Base-by-base conservation (phyloP, 2,329 filamentous ascomycete species). In the Diaporthe eres region DNA sequence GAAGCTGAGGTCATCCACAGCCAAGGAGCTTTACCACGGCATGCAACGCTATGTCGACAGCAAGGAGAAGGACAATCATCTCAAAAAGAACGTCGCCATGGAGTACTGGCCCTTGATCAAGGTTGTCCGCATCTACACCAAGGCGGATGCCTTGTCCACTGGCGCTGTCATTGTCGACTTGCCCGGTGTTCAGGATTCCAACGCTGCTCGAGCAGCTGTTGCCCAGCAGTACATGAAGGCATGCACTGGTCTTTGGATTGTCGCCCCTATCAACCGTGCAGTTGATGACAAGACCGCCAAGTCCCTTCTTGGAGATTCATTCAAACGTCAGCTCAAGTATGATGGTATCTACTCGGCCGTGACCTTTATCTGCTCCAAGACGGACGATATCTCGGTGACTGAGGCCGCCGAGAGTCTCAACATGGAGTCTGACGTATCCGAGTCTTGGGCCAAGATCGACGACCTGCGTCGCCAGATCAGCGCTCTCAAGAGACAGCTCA, bases 51-150 rank as follows among this genome's bases (percentile, higher is more conserved):
- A 60, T 39, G 57, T 60, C 34, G 57, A 60, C 31, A 60, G 57
- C 57, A 60, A 60, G 57, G 57, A 60, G 34, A 60, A 60, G 57
- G 34, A 37, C 9, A 4, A 60, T 37, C 19, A 60, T n/a, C 57
- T n/a, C 57, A 60, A 60, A 39, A 60, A 60, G 57, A 37, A 60
- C 12, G 57, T 60, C 19, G 19, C 34, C 2, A 60, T 60, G 57
- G 57, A 60, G 34, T 60, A 60, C 57, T 60, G 57, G 57, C 57
- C 57, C 12, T 39, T 60, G 57, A 60, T 60, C 57, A 60, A 60
- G 57, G 31, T 60, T 60, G 57, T 60, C 34, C 57, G 57, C 15
- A 60, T 60, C 31, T 60, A 60, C 22, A 60, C 57, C 34, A 60
- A 60, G 31, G 57, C 57, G 19, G 57, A 60, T 15, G 57, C 57